These are phyloP conservation scores for Sparassis latifolia DNA, from an alignment of 1,284 basidiomycete genomes.

Conservation along the genomic window DNA sequence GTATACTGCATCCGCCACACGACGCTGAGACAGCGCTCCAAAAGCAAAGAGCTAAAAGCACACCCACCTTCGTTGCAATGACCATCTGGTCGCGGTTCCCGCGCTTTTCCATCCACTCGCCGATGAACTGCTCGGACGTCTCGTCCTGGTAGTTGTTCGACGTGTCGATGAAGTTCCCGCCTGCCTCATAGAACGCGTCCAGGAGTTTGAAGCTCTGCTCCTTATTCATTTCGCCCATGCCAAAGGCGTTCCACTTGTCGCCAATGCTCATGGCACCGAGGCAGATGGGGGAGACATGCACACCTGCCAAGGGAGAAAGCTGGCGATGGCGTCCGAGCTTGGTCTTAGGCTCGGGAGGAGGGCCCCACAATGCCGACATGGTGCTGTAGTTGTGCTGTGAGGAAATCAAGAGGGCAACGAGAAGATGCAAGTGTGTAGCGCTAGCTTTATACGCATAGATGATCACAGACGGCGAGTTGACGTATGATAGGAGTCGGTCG, in stretches of 20 bases:
- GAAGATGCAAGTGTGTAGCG: no score
- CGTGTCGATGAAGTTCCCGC: constrained; percentile 25
- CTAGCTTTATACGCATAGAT: no score
- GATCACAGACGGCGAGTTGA: no score
- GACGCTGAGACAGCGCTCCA: background rate
- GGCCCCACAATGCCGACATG: no score
- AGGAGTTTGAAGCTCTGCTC: constrained; percentile 13
- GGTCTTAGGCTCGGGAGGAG: constrained; percentile 3
- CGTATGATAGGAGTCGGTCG: no score
- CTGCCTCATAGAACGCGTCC: constrained; percentile 19
- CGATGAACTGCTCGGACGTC: constrained; percentile 25
- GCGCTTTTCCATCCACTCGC: constrained; percentile 35
- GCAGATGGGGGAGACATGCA: constrained; percentile 39
- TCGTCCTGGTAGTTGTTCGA: constrained; percentile 34
- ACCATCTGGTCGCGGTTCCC: constrained; percentile 35
- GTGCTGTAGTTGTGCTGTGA: no score
- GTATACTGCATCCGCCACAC: constrained; percentile 3
- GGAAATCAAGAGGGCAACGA: no score
- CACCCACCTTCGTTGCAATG: constrained; percentile 32
- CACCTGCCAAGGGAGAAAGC: constrained; percentile 9
- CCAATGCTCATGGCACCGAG: constrained; percentile 46
- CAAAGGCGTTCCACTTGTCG: constrained; percentile 32
- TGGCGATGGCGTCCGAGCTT: constrained; percentile 9
- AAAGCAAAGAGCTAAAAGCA: background rate
- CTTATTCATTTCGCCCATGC: constrained; percentile 32